A percentile compares a stretch with the other conserved stretches of the same genome.
These are phyloP conservation scores for cucumber (Cucumis sativus) DNA, from an alignment of 306 rosid species.

Conservation along the genomic window Cucumber_9930_V3 NC_026656.2:17495001-17495500, in stretches of 20 bases:
- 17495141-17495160: neutral
- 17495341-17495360: no score
- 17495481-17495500: no score
- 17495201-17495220: neutral
- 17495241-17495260: neutral
- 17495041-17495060: neutral
- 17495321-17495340: no score
- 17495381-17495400: no score
- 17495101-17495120: neutral
- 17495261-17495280: neutral
- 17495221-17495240: neutral
- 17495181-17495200: conserved; percentile 1
- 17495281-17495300: no score
- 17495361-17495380: no score
- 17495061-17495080: conserved; percentile 5
- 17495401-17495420: no score
- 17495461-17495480: no score
- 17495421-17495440: no score
- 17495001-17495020: neutral
- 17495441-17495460: no score
- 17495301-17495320: no score
- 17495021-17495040: neutral
- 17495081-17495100: conserved; percentile 6
- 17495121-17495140: conserved; percentile 4
- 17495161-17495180: neutral